Evolutionary conservation across 2,329 filamentous ascomycete species (phyloP), one percentile per base, ranked within the genome.

Genomic region (Akanthomyces uredinophilus): DNA sequence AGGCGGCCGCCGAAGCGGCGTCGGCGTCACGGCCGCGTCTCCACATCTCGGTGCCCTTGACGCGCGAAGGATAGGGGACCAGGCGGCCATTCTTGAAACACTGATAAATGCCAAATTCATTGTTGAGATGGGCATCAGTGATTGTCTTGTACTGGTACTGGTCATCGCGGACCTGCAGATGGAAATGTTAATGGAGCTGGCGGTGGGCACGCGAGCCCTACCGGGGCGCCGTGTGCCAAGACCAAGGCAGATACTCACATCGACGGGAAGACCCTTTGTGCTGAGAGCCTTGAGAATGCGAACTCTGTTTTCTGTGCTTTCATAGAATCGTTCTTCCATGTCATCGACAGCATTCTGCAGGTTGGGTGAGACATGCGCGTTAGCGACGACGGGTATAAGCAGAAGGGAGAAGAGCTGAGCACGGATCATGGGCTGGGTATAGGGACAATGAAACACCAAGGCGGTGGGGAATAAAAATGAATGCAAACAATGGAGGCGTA

Each of bases 111-210:
- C 77, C 75, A 64, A 81, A 81, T 39, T 77, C 73, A 49, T 70
- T 67, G 62, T 79, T 74, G 58, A 75, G 72, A 61, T 81, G 73
- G 49, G 77, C 74, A 66, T 80, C 77, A 44, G 75, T 72, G 64
- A 82, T 79, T 63, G 72, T 68, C 64, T 77, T 79, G 68, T 77
- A 81, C 66, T 76, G 70, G 66, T 78, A 81, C 53, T 77, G 74
- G 39, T 78, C 74, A 69, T 81, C 79, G 58, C 70, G 69, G 37
- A 78, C 67, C 77, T 79, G 50, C 39, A 62, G 59, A 58, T 69
- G 24, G 64, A 61, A 46, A 65, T 65, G 67, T 67, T 58, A 62
- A 41, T 53, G 44, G 37, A 24, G 32, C 37, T 50, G 49, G 32
- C 13, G 16, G 52, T 7, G 53, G 47, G 18, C 27, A 58, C n/a